Evolutionary conservation across 2,329 filamentous ascomycete species (phyloP).

Genomic region (Aspergillus vadensis): DNA sequence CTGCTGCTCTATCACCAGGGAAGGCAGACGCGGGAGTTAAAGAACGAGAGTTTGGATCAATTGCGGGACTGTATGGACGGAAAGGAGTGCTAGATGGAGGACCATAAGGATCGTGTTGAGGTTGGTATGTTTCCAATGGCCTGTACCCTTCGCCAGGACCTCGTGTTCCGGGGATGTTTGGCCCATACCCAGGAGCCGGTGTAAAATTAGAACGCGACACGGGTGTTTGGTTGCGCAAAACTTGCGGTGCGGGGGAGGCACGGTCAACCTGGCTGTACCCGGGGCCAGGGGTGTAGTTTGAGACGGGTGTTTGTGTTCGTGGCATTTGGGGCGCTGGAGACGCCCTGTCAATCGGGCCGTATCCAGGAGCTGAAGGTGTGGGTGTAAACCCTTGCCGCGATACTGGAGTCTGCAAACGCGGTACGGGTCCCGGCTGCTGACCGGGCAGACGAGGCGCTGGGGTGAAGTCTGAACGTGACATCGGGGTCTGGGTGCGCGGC

Average conservation of each 20-base stretch:
- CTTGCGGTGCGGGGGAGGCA: not conserved
- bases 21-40: slow-evolving; percentile 18
- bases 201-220: slow-evolving; percentile 16
- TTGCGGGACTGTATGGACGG: slow-evolving; percentile 23
- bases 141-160: slow-evolving; percentile 10
- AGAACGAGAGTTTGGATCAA: slow-evolving; percentile 25
- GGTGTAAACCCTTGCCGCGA: not conserved
- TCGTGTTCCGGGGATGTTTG: slow-evolving; percentile 4
- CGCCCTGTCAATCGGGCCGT: not conserved
- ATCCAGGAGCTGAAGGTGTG: not conserved
- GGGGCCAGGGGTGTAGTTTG: not conserved
- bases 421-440: not conserved
- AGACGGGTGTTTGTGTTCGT: slow-evolving; percentile 15
- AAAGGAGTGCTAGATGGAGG: slow-evolving; percentile 18
- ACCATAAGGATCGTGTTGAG: slow-evolving; percentile 6
- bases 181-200: slow-evolving; percentile 11
- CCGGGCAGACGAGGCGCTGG: not conserved
- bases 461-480: not conserved
- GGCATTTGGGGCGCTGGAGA: slow-evolving; percentile 2
- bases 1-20: slow-evolving; percentile 12
- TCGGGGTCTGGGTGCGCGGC: slow-evolving; percentile 9
- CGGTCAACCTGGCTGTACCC: not conserved
- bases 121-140: slow-evolving; percentile 11
- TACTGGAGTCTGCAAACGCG: slow-evolving; percentile 1
- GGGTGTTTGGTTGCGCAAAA: slow-evolving; percentile 13